phyloP scores from a whole-genome alignment of 305 asterid species.

The Fraxinus nigra region DNA sequence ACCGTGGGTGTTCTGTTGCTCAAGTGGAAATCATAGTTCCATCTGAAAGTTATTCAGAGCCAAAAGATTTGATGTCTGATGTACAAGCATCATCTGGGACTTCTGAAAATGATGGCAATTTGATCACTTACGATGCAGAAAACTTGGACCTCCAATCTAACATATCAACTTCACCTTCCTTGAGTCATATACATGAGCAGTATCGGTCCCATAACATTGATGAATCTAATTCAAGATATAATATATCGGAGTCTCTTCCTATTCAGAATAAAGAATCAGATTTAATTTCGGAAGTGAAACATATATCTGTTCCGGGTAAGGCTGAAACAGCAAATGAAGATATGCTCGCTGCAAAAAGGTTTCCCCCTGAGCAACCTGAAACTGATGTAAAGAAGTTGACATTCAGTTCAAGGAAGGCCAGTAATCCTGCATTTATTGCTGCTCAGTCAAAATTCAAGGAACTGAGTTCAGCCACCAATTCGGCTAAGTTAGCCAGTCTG shows the following conservation, averaged over 20 bases:
- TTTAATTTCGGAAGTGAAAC: constrained; percentile 32
- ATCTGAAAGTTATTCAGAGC: constrained; percentile 34
- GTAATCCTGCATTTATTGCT: constrained; percentile 82
- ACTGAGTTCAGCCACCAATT: constrained; percentile 44
- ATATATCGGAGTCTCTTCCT: constrained; percentile 35
- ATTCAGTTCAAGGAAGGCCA: constrained; percentile 46
- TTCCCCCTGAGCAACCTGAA: constrained; percentile 41
- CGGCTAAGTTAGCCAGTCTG: constrained; percentile 38
- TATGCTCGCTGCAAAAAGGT: constrained; percentile 24
- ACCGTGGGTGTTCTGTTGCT: constrained; percentile 31
- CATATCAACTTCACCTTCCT: constrained; percentile 29
- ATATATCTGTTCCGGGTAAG: constrained; percentile 26
- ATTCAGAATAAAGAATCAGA: constrained; percentile 31
- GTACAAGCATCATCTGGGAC: constrained; percentile 36
- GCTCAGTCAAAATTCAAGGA: constrained; percentile 88
- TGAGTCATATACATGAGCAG: constrained; percentile 9
- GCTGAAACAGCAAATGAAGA: constrained; percentile 37
- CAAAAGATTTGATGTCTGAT: constrained; percentile 28
- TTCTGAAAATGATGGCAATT: constrained; percentile 41
- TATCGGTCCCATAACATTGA: constrained; percentile 31
- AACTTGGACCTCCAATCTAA: constrained; percentile 33
- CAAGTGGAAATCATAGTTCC: constrained; percentile 36
- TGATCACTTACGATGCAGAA: constrained; percentile 37
- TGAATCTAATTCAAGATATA: constrained; percentile 28
- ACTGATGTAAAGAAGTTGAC: constrained; percentile 37